These are phyloP conservation scores for Solanum chacoense DNA, from an alignment of 305 asterid species.

Conservation along the genomic window DNA sequence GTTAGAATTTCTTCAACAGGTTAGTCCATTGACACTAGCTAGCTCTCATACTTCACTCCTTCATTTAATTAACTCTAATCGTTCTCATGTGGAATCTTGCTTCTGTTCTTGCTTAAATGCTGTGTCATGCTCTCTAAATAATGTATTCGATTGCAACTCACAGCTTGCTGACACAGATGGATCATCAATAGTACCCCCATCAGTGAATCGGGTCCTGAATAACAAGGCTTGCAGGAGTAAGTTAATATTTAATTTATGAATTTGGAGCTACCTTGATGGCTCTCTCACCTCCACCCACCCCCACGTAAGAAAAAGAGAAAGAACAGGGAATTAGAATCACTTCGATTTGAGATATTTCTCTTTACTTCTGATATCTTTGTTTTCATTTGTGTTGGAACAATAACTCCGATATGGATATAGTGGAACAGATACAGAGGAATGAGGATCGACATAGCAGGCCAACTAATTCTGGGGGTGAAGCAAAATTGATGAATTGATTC, in stretches of 20 bases:
- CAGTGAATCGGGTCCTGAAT: constrained; percentile 69
- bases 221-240: constrained; percentile 98
- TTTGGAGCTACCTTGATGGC: neutral
- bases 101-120: neutral
- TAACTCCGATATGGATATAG: neutral
- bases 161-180: constrained; percentile 98
- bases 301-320: neutral
- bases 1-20: constrained; percentile 89
- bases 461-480: neutral
- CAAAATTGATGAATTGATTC: neutral
- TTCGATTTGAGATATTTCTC: neutral
- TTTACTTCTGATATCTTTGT: neutral
- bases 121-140: neutral
- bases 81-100: neutral
- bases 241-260: neutral
- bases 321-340: neutral
- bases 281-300: neutral
- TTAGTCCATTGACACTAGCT: constrained; percentile 7
- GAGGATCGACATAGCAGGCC: neutral
- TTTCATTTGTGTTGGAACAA: neutral
- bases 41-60: neutral
- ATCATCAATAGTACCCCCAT: constrained; percentile 78
- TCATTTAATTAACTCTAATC: constrained; percentile 1
- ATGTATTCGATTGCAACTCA: constrained; percentile 4
- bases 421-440: neutral